A percentile compares a stretch with the other conserved stretches of the same genome.
Conservation (phyloP, 495 filamentous ascomycete species). For the Aspergillus leporis region DNA sequence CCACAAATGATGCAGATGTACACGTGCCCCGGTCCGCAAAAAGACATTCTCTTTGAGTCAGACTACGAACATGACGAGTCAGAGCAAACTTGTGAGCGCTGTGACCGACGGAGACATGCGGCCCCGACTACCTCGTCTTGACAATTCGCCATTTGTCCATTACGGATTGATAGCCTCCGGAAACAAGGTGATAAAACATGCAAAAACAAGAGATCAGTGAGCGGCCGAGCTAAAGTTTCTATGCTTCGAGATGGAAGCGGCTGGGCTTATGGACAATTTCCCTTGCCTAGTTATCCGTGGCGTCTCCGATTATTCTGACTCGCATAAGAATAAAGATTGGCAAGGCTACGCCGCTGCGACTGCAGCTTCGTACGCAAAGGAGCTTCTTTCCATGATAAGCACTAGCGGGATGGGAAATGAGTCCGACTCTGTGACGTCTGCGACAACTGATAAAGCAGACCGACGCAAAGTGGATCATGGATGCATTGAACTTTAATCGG, state of each 20-base stretch:
- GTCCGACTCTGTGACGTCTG: neutral
- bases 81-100: neutral
- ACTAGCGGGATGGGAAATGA: neutral
- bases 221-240: neutral
- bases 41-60: neutral
- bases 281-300: too few species aligned
- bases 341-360: too few species aligned
- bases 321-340: too few species aligned
- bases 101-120: neutral
- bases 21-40: neutral
- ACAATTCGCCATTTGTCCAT: neutral
- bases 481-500: constrained; percentile 33
- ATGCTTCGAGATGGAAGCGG: neutral
- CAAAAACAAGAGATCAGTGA: neutral
- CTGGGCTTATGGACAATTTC: too few species aligned
- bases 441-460: neutral
- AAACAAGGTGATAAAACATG: neutral
- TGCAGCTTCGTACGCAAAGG: neutral
- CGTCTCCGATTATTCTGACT: too few species aligned
- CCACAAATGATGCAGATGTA: neutral
- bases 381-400: neutral
- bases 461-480: constrained; percentile 15
- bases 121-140: neutral
- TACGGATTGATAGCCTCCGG: neutral
- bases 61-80: neutral